These are phyloP conservation scores for sorghum (Sorghum bicolor) DNA, from an alignment of 176 grass and related monocot genomes.

Conservation along the genomic window Sorghum_bicolor_NCBIv3 NC_012872.2:3826001-3826500, in stretches of 20 bases:
- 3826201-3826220: conserved; percentile 1
- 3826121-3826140: background rate
- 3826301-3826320: conserved; percentile 99
- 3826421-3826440: conserved; percentile 93
- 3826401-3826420: conserved; percentile 88
- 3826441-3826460: conserved; percentile 94
- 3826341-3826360: conserved; percentile 87
- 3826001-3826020: too few relatives aligned
- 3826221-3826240: conserved; percentile 49
- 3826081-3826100: background rate
- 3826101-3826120: background rate
- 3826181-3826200: conserved; percentile 3
- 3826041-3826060: background rate
- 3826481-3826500: conserved; percentile 10
- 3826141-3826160: background rate
- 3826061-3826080: background rate
- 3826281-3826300: conserved; percentile 99
- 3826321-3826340: conserved; percentile 98
- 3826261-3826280: conserved; percentile 99
- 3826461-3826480: conserved; percentile 97
- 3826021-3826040: background rate
- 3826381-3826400: conserved; percentile 96
- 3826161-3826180: background rate
- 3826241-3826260: conserved; percentile 90
- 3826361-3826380: conserved; percentile 94